Evolutionary conservation across 1,139 yeast species (phyloP).

Genomic region (Meyerozyma sp.): DNA sequence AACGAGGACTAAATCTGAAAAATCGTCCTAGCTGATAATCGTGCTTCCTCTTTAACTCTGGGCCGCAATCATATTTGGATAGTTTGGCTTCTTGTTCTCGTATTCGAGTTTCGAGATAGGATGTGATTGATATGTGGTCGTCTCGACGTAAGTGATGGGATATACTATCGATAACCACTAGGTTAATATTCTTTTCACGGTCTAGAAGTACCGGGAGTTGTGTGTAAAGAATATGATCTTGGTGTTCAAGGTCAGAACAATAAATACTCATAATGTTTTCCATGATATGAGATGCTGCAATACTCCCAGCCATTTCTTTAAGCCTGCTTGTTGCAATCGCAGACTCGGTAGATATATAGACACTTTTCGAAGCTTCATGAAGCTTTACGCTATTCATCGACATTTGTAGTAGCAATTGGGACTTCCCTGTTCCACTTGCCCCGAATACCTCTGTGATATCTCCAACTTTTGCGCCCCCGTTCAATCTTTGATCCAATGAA

Average conservation of each 20-base stretch:
- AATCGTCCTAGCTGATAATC: constrained; percentile 23
- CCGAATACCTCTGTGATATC: neutral
- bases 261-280: constrained; percentile 56
- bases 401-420: neutral
- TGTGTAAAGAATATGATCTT: constrained; percentile 66
- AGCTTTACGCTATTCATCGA: neutral
- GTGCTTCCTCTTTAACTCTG: constrained; percentile 20
- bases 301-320: constrained; percentile 19
- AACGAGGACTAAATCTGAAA: constrained; percentile 20
- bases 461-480: neutral
- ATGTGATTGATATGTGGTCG: constrained; percentile 31
- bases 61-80: constrained; percentile 12
- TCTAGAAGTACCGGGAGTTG: constrained; percentile 60
- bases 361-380: constrained; percentile 25
- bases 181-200: constrained; percentile 36
- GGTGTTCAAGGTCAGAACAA: constrained; percentile 65
- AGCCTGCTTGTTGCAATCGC: constrained; percentile 63
- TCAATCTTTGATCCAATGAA: neutral
- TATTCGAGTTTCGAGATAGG: constrained; percentile 20
- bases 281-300: constrained; percentile 25
- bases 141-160: constrained; percentile 81
- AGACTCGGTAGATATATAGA: constrained; percentile 75
- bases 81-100: constrained; percentile 18
- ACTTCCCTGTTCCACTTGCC: constrained; percentile 2
- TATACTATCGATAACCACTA: constrained; percentile 74